Conservation (phyloP, 2,329 filamentous ascomycete genomes). For the Paraconiothyrium brasiliense region DNA sequence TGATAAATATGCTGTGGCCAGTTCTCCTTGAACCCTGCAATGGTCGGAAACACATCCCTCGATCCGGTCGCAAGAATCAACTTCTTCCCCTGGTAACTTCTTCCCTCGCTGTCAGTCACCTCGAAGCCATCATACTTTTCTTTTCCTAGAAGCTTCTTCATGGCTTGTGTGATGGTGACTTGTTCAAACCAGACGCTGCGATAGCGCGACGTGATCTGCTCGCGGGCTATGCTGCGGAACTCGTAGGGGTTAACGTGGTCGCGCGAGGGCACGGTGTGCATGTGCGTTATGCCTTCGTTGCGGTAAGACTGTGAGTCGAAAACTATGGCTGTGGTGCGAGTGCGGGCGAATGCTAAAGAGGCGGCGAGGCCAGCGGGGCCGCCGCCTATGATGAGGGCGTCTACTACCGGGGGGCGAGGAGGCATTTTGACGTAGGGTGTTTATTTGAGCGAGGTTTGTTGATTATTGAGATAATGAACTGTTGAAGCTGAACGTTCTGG, state of each 20-base stretch:
- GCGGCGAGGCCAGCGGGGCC: slow-evolving; percentile 58
- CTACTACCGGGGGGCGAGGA: slow-evolving; percentile 34
- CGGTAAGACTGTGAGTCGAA: slow-evolving; percentile 56
- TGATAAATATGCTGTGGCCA: slow-evolving; percentile 62
- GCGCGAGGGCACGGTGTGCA: slow-evolving; percentile 53
- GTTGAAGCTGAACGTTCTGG: too few species aligned
- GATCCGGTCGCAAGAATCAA: slow-evolving; percentile 66
- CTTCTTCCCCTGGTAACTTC: slow-evolving; percentile 60
- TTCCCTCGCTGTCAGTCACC: slow-evolving; percentile 54
- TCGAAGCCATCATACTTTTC: slow-evolving; percentile 47
- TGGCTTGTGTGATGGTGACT: slow-evolving; percentile 30
- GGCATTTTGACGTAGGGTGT: slow-evolving; percentile 15
- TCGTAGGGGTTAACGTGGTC: slow-evolving; percentile 39
- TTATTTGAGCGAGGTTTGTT: neutral
- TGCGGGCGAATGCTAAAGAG: slow-evolving; percentile 52
- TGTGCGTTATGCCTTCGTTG: slow-evolving; percentile 54
- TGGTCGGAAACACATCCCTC: slow-evolving; percentile 60
- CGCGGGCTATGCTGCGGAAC: slow-evolving; percentile 43
- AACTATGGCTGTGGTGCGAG: slow-evolving; percentile 52
- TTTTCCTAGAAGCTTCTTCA: slow-evolving; percentile 31
- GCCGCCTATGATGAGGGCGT: slow-evolving; percentile 49
- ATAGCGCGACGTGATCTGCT: slow-evolving; percentile 50
- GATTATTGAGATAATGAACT: neutral
- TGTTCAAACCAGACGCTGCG: slow-evolving; percentile 46
- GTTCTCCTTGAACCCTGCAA: slow-evolving; percentile 63